Base-by-base conservation (phyloP, 78 protist species). In the Fonticula alba region DNA sequence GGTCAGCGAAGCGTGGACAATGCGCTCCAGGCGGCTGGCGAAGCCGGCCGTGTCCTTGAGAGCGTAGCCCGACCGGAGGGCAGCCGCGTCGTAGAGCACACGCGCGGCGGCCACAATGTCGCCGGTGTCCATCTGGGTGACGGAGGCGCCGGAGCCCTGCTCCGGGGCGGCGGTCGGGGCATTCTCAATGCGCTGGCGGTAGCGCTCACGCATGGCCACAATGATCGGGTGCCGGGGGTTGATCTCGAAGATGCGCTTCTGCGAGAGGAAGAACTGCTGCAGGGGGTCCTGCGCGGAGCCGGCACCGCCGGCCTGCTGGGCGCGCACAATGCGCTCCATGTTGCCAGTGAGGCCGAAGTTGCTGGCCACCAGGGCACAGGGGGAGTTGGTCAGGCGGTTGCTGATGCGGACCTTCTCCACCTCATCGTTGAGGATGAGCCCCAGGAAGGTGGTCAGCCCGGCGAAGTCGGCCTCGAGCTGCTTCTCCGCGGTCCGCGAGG, bases 261-360 rank as follows among this genome's bases (percentile, higher is more conserved):
- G 68, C 11, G 10, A 2, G 37, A 20, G 7, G 68, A 63, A 62
- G 37, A 35, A 61, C 49, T 27, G 19, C 24, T 4, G 1, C 41
- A 7, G 20, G 33, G 36, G 3, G 11, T 72, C 68, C 20, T 14
- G 26, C 29, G 32, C 49, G 32, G 51, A 73, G n/a, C 64, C 78
- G 50, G 62, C 51, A 2, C 90, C 85, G n/a, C n/a, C n/a, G n/a
- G n/a, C n/a, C n/a, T n/a, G n/a, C 83, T 93, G 98, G 14, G 88
- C 83, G 70, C 74, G 71, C 82, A 89, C 77, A 68, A 92, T 68
- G 43, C 85, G 75, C 62, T 86, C 87, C 95, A 91, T 89, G 72
- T 82, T 82, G 59, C 95, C 96, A 24, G 92, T 72, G 69, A 75
- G 36, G 55, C 96, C 98, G 65, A 57, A 84, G 41, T 76, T 70